These are phyloP conservation scores for Durio zibethinus DNA, from an alignment of 345 rosid species.

Conservation along the genomic window DNA sequence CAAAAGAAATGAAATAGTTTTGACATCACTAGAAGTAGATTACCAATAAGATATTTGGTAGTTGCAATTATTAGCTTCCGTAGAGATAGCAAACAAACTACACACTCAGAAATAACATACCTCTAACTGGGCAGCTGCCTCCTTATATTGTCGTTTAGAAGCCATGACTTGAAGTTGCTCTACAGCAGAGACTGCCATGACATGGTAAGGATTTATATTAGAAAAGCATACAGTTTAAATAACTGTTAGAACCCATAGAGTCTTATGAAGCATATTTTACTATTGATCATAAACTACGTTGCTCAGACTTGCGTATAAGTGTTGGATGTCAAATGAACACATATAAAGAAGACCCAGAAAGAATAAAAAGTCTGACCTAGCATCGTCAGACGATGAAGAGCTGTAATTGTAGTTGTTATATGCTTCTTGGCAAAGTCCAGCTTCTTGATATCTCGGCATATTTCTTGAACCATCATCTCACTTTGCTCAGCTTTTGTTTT, in stretches of 20 bases:
- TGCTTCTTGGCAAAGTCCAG: slow-evolving; percentile 99
- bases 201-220: slow-evolving; percentile 13
- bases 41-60: background rate
- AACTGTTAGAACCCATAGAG: background rate
- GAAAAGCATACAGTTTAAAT: background rate
- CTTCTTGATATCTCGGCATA: slow-evolving; percentile 98
- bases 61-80: background rate
- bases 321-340: background rate
- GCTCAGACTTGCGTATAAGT: background rate
- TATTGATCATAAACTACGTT: background rate
- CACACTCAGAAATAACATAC: slow-evolving; percentile 29
- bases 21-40: background rate
- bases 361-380: slow-evolving; percentile 52
- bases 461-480: slow-evolving; percentile 98
- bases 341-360: background rate
- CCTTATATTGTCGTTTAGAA: slow-evolving; percentile 92
- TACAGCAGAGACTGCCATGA: slow-evolving; percentile 83
- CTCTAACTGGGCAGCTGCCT: slow-evolving; percentile 99
- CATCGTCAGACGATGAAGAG: slow-evolving; percentile 99
- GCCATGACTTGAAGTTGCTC: slow-evolving; percentile 99
- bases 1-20: background rate
- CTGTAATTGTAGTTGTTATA: slow-evolving; percentile 95
- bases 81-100: background rate
- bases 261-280: background rate
- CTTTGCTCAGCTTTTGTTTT: slow-evolving; percentile 99